phyloP scores from a whole-genome alignment of 1,284 basidiomycete genomes.

The Coniferiporia sulphurascens region DNA sequence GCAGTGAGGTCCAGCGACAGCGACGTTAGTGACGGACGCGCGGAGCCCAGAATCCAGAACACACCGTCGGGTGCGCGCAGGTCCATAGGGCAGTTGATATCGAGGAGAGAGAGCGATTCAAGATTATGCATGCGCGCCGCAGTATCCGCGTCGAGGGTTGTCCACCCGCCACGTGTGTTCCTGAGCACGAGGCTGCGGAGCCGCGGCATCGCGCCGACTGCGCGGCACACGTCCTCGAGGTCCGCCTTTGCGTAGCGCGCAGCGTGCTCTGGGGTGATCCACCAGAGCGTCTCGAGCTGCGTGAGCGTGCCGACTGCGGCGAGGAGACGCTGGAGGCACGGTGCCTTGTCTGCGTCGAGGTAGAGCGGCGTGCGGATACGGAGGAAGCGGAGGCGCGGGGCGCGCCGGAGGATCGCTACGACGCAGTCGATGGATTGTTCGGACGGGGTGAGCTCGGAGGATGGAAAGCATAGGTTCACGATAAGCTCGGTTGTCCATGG shows the following conservation, averaged over 20 bases:
- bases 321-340: background rate
- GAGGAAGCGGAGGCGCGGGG: background rate
- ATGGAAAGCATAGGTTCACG: background rate
- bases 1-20: background rate
- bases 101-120: background rate
- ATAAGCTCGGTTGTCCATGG: conserved; percentile 8
- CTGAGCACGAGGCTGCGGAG: background rate
- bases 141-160: background rate
- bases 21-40: background rate
- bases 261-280: background rate
- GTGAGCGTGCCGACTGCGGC: background rate
- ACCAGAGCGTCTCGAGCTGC: conserved; percentile 1
- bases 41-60: background rate
- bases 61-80: background rate
- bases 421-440: background rate
- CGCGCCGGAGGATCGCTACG: background rate
- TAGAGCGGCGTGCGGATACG: conserved; percentile 1
- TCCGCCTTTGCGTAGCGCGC: background rate
- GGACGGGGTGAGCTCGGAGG: background rate
- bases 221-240: background rate
- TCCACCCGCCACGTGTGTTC: background rate
- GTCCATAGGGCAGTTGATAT: background rate
- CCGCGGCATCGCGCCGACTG: background rate
- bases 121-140: background rate
- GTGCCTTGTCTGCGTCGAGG: background rate